phyloP scores from a whole-genome alignment of 1,139 yeast species.

The Suhomyces choctaworum region DNA sequence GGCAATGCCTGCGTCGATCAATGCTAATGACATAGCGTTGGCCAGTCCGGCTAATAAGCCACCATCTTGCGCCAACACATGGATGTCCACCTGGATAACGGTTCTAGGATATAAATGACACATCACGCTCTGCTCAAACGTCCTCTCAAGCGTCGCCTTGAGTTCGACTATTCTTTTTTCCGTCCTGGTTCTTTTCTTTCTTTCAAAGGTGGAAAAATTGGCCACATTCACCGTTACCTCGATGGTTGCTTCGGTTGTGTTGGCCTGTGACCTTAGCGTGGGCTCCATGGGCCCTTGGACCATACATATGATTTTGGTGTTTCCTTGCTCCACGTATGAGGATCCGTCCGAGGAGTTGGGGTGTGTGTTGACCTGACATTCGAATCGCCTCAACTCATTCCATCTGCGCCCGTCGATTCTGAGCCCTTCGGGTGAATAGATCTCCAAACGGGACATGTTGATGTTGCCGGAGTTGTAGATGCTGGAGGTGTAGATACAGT shows the following conservation, averaged over 20 bases:
- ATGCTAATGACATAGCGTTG: conserved; percentile 86
- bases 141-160: conserved; percentile 69
- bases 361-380: conserved; percentile 82
- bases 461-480: neutral
- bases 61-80: conserved; percentile 88
- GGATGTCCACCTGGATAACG: conserved; percentile 67
- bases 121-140: conserved; percentile 79
- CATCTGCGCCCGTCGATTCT: conserved; percentile 92
- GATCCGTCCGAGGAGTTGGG: conserved; percentile 91
- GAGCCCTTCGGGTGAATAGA: conserved; percentile 92
- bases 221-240: conserved; percentile 70
- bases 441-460: conserved; percentile 52
- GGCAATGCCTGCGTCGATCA: conserved; percentile 93
- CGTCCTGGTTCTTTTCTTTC: conserved; percentile 63
- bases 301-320: conserved; percentile 81
- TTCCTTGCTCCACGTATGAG: conserved; percentile 88
- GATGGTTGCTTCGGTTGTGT: conserved; percentile 53
- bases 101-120: conserved; percentile 81
- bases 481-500: no score
- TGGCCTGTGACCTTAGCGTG: conserved; percentile 46
- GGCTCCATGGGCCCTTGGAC: conserved; percentile 94
- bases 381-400: conserved; percentile 85
- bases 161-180: conserved; percentile 79
- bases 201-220: conserved; percentile 76
- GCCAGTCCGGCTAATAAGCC: conserved; percentile 78